A percentile compares a stretch with the other conserved stretches of the same genome.
Conservation (phyloP, 169 alveolate genomes). For the Eimeria praecox region DNA sequence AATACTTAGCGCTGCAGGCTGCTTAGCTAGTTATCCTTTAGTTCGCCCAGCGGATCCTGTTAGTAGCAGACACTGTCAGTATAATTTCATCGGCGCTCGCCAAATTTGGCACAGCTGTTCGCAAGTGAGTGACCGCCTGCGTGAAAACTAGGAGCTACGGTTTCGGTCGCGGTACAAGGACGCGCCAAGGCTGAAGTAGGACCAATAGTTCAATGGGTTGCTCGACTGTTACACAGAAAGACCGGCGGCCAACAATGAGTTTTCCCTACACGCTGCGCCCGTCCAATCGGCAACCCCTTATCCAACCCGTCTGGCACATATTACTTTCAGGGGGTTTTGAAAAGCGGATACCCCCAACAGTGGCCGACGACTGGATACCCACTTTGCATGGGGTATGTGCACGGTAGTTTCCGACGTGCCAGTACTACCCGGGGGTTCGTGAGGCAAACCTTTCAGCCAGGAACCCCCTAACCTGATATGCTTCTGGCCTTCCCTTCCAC, state of each 20-base stretch:
- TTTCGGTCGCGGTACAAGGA: not conserved
- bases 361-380: not conserved
- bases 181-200: not conserved
- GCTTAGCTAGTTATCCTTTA: not conserved
- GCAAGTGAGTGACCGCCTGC: not conserved
- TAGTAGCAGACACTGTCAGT: not conserved
- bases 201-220: not conserved
- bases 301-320: not conserved
- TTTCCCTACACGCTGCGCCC: not conserved
- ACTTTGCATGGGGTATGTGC: not conserved
- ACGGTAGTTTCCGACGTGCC: not conserved
- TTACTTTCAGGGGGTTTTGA: conserved; percentile 7
- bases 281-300: not conserved
- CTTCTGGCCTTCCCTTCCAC: not conserved
- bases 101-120: not conserved
- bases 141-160: not conserved
- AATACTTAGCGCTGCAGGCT: not conserved
- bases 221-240: not conserved
- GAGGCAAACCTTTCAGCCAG: not conserved
- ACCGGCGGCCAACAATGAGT: not conserved
- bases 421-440: not conserved
- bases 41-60: not conserved
- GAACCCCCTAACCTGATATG: conserved; percentile 15
- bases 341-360: not conserved
- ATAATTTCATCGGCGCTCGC: not conserved